Conservation (phyloP, 2,329 filamentous ascomycete species). For the Clarireedia sp. region DNA sequence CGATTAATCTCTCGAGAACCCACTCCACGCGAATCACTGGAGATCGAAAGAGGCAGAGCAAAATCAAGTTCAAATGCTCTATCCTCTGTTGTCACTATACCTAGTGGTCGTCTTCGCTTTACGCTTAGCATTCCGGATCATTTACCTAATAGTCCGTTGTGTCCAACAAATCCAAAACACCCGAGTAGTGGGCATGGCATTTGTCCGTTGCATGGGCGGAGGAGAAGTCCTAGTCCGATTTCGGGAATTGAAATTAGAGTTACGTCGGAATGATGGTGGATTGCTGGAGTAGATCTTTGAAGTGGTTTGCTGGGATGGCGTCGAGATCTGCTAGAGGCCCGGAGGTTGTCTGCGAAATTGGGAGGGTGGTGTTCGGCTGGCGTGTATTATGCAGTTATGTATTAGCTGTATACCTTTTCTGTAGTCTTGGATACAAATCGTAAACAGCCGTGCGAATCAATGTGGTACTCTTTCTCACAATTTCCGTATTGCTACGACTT, state of each 20-base stretch:
- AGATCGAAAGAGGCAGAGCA: not conserved
- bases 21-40: not conserved
- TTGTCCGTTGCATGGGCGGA: constrained; percentile 36
- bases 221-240: constrained; percentile 16
- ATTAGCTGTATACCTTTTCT: too few relatives aligned
- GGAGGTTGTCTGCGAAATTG: too few relatives aligned
- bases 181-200: constrained; percentile 31
- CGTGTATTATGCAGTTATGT: too few relatives aligned
- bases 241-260: constrained; percentile 5
- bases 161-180: constrained; percentile 35
- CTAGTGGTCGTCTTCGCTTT: constrained; percentile 13
- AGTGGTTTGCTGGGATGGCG: too few relatives aligned
- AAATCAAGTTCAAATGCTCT: not conserved
- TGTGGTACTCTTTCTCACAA: too few relatives aligned
- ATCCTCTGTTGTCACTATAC: not conserved
- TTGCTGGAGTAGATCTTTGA: not conserved
- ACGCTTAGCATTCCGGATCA: constrained; percentile 38
- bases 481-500: too few relatives aligned
- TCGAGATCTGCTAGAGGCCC: too few relatives aligned
- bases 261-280: not conserved
- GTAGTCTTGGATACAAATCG: too few relatives aligned
- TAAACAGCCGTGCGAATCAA: too few relatives aligned
- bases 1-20: not conserved
- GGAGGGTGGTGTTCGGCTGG: too few relatives aligned
- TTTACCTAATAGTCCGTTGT: constrained; percentile 35